Evolutionary conservation across 106 monocot species (phyloP).

Genomic region (Gastrodia elata): DNA sequence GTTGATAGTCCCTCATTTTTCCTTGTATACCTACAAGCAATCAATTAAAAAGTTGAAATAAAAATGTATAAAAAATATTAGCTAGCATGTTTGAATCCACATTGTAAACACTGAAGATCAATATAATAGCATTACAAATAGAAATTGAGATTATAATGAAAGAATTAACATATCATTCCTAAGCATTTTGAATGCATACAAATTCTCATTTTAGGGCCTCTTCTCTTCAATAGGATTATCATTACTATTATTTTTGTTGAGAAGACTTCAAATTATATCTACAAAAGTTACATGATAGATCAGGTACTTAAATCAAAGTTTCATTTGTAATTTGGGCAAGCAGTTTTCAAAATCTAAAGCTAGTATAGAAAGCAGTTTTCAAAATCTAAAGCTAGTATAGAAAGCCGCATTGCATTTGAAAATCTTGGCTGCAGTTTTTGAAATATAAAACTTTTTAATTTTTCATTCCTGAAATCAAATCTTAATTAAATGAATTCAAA

Average conservation of each 20-base stretch:
- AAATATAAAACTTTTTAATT: too few relatives aligned
- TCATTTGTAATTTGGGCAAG: too few relatives aligned
- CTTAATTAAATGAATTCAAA: too few relatives aligned
- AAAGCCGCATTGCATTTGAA: too few relatives aligned
- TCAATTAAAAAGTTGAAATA: not conserved
- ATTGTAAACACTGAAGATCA: not conserved
- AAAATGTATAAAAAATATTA: not conserved
- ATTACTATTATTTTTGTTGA: not conserved
- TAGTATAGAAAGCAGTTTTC: too few relatives aligned
- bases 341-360: too few relatives aligned
- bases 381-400: too few relatives aligned
- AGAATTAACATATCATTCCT: not conserved
- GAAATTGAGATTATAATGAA: not conserved
- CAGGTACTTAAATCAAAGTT: too few relatives aligned
- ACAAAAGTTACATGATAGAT: not conserved
- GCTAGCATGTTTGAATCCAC: not conserved
- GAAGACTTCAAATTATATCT: not conserved
- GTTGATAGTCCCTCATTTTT: conserved; percentile 80
- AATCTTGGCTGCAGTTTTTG: too few relatives aligned
- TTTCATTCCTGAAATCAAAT: too few relatives aligned
- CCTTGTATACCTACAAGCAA: conserved; percentile 60
- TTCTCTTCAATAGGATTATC: not conserved
- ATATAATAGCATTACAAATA: not conserved
- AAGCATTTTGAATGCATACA: not conserved
- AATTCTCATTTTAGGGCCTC: not conserved